phyloP scores from a whole-genome alignment of 305 asterid genomes.

The Ajuga reptans region DNA sequence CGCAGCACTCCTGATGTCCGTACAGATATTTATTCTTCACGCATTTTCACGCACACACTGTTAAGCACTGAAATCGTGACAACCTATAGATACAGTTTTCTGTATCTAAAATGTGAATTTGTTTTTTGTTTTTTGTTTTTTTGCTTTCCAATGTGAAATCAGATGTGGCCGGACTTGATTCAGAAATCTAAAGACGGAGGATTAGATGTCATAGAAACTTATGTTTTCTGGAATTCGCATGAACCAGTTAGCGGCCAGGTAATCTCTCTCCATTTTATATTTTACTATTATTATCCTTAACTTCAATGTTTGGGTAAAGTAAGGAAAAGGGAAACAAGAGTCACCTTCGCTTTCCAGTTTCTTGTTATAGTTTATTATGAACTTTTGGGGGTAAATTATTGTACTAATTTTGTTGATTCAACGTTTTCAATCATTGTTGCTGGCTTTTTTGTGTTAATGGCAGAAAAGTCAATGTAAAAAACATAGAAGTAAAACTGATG shows the following conservation, averaged over 20 bases:
- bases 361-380: conserved; percentile 9
- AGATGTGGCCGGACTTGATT: conserved; percentile 97
- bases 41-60: background rate
- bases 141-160: background rate
- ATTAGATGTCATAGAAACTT: conserved; percentile 77
- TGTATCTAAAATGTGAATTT: conserved; percentile 9
- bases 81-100: background rate
- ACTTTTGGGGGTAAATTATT: conserved; percentile 19
- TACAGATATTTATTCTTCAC: background rate
- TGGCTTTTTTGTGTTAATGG: background rate
- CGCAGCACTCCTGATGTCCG: conserved; percentile 87
- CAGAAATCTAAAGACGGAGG: conserved; percentile 90
- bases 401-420: conserved; percentile 16
- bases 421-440: conserved; percentile 20
- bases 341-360: conserved; percentile 20
- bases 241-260: conserved; percentile 89
- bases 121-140: background rate
- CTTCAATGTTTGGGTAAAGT: conserved; percentile 18
- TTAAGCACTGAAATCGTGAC: background rate
- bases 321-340: background rate
- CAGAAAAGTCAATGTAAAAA: conserved; percentile 17
- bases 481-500: conserved; percentile 6
- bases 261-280: no score
- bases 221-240: conserved; percentile 86
- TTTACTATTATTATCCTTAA: conserved; percentile 17